Base-by-base conservation (phyloP, 768 basidiomycete species). In the Crucibulum laeve region DNA sequence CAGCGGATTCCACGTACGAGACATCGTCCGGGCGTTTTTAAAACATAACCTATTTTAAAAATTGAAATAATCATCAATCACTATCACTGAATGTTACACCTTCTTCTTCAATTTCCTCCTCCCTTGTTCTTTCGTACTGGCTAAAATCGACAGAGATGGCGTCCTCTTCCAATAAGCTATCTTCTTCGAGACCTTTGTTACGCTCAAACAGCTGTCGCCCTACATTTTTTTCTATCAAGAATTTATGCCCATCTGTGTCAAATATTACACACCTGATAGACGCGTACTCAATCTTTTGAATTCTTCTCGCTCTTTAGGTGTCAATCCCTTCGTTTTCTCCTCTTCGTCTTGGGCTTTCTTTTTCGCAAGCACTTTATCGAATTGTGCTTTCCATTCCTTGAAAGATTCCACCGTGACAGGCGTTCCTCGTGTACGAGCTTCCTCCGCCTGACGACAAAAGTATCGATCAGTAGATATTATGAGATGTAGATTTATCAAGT, bases 131-230 rank as follows among this genome's bases (percentile, higher is more conserved):
- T 43, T 92, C 87, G 54, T 94, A 99, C 60, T 93, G 86, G 51
- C 82, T 88, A 55, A 90, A 63, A 60, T 97, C 94, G 40, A 98
- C 90, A 17, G 88, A 89, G 42, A 87, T 80, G 0, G 81, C 77
- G 19, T 82, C 93, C 58, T 93, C 95, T 61, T 97, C 94, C 56
- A 85, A 63, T 26, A 93, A 70, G 11, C 64, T 74, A 50, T 89
- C 88, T 43, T 97, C 95, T 37, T 89, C 84, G 25, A 93, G 71
- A 52, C 79, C 78, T 44, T 69, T 78, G 58, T 91, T 83, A 28
- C 80, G 79, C 64, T 95, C 91, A 63, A 98, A 99, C 35, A 97
- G 67, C 66, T 96, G 92, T 18, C 91, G 83, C 21, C 95, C 95
- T 95, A 51, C n/a, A 41, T 28, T n/a, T 30, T 8, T 8, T 8